Percentiles rank a stretch among this genome's conserved stretches.
Evolutionary conservation across 495 filamentous ascomycete genomes (phyloP).

Genomic region (Penicillium arizonense): DNA sequence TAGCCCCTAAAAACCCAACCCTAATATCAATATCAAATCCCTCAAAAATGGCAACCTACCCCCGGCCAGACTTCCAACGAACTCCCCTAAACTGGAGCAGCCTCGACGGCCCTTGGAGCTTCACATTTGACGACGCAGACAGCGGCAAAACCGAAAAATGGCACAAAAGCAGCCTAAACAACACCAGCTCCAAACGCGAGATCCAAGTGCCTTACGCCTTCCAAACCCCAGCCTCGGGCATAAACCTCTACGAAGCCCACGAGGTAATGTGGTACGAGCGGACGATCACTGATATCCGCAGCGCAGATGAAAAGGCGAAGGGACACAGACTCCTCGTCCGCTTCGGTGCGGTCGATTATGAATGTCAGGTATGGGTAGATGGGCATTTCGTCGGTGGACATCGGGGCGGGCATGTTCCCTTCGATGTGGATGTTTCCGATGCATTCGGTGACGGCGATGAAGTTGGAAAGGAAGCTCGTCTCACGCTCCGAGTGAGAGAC

Average conservation of each 20-base stretch:
- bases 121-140: constrained; percentile 58
- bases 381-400: constrained; percentile 25
- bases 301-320: constrained; percentile 8
- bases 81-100: constrained; percentile 48
- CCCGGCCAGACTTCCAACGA: constrained; percentile 56
- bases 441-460: constrained; percentile 6
- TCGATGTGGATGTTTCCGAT: constrained; percentile 34
- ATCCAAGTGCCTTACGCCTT: constrained; percentile 60
- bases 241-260: constrained; percentile 52
- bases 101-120: constrained; percentile 54
- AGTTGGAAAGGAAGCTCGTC: neutral
- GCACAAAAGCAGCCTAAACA: constrained; percentile 22
- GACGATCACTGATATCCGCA: constrained; percentile 45
- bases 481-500: constrained; percentile 32
- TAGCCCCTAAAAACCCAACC: neutral
- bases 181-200: constrained; percentile 24
- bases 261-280: constrained; percentile 62
- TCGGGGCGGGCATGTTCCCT: constrained; percentile 38
- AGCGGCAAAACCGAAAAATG: constrained; percentile 38
- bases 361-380: constrained; percentile 34
- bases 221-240: constrained; percentile 54
- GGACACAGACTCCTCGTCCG: constrained; percentile 27
- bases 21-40: neutral
- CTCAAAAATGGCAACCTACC: constrained; percentile 26
- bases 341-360: constrained; percentile 40